Percentiles rank a stretch among this genome's conserved stretches.
Conservation (phyloP, 106 monocot species). For the Acorus calamus region DNA sequence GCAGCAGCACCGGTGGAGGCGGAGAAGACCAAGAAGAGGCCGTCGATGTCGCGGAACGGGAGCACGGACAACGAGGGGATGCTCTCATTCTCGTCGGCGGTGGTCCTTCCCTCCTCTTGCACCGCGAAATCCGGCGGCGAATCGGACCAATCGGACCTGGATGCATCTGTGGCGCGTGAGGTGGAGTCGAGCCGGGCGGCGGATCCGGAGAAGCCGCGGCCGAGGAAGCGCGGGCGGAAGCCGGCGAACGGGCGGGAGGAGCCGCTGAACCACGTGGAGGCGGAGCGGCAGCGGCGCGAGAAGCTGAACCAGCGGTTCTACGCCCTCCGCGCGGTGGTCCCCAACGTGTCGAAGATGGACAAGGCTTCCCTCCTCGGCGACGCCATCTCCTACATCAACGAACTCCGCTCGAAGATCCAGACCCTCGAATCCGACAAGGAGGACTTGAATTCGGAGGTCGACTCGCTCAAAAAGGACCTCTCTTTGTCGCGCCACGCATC, state of each 20-base stretch:
- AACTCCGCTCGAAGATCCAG: neutral
- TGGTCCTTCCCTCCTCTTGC: conserved; percentile 11
- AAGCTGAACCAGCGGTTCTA: too few species aligned
- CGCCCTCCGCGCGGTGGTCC: too few species aligned
- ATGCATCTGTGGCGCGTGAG: conserved; percentile 64
- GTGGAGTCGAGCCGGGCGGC: conserved; percentile 46
- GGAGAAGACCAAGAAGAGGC: neutral
- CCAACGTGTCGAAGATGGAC: too few species aligned
- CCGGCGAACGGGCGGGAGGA: too few species aligned
- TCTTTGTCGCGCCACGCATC: neutral
- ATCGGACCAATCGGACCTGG: conserved; percentile 75
- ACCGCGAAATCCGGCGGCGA: conserved; percentile 18
- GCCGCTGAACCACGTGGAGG: too few species aligned
- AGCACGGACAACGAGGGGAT: conserved; percentile 21
- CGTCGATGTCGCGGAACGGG: neutral
- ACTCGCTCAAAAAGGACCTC: neutral
- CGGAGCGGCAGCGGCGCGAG: too few species aligned
- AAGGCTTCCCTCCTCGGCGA: too few species aligned
- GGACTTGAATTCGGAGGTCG: neutral
- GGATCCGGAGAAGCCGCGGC: too few species aligned
- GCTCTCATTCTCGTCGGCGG: conserved; percentile 66
- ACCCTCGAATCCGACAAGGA: neutral
- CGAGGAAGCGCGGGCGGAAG: too few species aligned
- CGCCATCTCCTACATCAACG: too few species aligned
- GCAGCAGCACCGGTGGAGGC: neutral